Base-by-base conservation (phyloP, 371 early-diverging fungal genomes). In the Mortierella sp. region DNA sequence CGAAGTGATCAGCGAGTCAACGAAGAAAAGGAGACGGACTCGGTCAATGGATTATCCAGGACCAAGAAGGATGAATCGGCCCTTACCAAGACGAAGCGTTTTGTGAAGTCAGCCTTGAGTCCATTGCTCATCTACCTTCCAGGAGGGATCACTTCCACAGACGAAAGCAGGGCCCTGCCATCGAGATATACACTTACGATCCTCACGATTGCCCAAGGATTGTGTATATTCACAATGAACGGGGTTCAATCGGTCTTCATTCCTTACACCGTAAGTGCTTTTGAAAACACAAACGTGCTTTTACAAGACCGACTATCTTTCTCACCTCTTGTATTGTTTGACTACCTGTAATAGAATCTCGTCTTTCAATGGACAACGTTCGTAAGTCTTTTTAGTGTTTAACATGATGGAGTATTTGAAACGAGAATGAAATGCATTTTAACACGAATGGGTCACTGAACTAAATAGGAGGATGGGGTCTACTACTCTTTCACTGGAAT, bases 71-170 rank as follows among this genome's bases (percentile, higher is more conserved):
- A 22, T 39, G 28, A 57, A 0, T 57, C 66, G 13, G 16, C 50
- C 7, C 27, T 56, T 54, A 21, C 14, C 5, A 55, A 22, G 29
- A 25, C 57, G 21, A 72, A 62, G 54, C 47, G 39, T 9, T 14
- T 28, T 3, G 4, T 72, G 10, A 1, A 17, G 7, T 29, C 53
- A 0, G 28, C 47, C 9, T 17, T 72, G 48, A 62, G 66, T n/a
- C 74, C 74, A n/a, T 3, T 74, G 34, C 29, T 74, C 40, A 14
- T 74, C 44, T 67, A 67, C 27, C 39, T 74, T 1, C 74, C 74
- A 5, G 74, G 74, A 44, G 34, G 54, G 24, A 58, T 74, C 14
- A 10, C 60, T 2, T 47, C 68, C 0, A 40, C 39, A 6, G 59
- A 74, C n/a, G 60, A 60, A 10, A 63, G 60, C 27, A 27, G 41